Evolutionary conservation across 306 rosid genomes (phyloP), one percentile per base, ranked within the genome.

Genomic region (Dalbergia cultrata): DNA sequence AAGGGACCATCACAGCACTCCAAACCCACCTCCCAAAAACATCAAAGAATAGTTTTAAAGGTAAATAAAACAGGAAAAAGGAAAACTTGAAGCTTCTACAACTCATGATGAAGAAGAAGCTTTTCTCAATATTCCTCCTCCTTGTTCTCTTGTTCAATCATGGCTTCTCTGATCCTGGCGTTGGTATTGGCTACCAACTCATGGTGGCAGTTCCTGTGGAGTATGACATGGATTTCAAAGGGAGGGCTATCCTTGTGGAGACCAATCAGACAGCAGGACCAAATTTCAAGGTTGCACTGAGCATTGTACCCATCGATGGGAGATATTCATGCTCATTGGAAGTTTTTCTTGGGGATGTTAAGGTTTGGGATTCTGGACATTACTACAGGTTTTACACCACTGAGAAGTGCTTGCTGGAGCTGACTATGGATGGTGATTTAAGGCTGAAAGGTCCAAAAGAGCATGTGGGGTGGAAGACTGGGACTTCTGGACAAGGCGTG

Each of bases 401-500:
- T 54, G 90, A 88, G 41, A 84, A 80, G 62, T 95, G 99, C 75
- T 83, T 82, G 49, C 80, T 95, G 13, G 93, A 91, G 56, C 81
- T 95, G 44, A 85, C 89, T 9, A 33, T 18, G 14, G 94, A 89
- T 66, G 99, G 99, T 22, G 97, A 93, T 83, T 95, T 95, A 62
- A 88, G 88, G 75, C 75, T 95, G 13, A 92, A 85, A 77, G 99
- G 97, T 62, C 92, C 90, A 6, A 75, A 82, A 34, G 90, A 82
- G 3, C 83, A 47, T 37, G 88, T 95, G 16, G 99, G 99, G 18
- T 95, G 99, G 99, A 87, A 90, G 76, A 89, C 94, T 39, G 98
- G 97, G 21, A 95, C 99, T 86, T 87, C 92, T 59, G 88, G 92
- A 84, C 99, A 95, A 88, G 91, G 92, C 75, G 97, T 92, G 83